Evolutionary conservation across 2,329 filamentous ascomycete species (phyloP).

Genomic region (Pleoardoris graminearum): DNA sequence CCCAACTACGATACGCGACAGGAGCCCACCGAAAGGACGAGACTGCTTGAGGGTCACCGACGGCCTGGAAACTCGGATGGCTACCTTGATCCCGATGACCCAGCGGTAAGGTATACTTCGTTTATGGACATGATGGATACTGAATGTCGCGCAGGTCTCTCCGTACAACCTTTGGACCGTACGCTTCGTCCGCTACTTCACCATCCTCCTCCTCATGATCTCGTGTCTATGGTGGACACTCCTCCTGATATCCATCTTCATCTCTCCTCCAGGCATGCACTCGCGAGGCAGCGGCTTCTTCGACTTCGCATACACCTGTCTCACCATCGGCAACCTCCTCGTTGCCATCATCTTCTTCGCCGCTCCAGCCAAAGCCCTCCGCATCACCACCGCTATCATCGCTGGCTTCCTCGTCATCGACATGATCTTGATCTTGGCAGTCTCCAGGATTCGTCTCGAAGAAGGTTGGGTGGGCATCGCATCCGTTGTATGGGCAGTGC

Average conservation of each 20-base stretch:
- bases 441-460: constrained; percentile 74
- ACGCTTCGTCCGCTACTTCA: constrained; percentile 75
- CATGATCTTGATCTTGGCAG: constrained; percentile 76
- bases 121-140: neutral
- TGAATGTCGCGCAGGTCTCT: constrained; percentile 58
- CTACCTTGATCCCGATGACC: constrained; percentile 78
- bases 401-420: constrained; percentile 70
- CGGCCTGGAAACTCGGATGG: constrained; percentile 64
- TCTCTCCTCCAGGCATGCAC: constrained; percentile 84
- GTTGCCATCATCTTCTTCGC: constrained; percentile 85
- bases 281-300: constrained; percentile 91
- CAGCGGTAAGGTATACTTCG: constrained; percentile 64
- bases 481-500: constrained; percentile 78
- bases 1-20: constrained; percentile 45
- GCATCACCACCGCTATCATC: constrained; percentile 71
- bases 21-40: constrained; percentile 63
- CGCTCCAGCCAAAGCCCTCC: constrained; percentile 77
- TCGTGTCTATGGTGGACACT: constrained; percentile 93
- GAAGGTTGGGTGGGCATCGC: constrained; percentile 91
- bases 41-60: constrained; percentile 62
- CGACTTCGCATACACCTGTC: constrained; percentile 78
- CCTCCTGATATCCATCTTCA: constrained; percentile 85
- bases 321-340: constrained; percentile 75
- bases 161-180: constrained; percentile 96
- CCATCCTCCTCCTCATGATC: constrained; percentile 72